Conservation (phyloP, 192 early-diverging fungal species). For the Backusella liffmaniae region DNA sequence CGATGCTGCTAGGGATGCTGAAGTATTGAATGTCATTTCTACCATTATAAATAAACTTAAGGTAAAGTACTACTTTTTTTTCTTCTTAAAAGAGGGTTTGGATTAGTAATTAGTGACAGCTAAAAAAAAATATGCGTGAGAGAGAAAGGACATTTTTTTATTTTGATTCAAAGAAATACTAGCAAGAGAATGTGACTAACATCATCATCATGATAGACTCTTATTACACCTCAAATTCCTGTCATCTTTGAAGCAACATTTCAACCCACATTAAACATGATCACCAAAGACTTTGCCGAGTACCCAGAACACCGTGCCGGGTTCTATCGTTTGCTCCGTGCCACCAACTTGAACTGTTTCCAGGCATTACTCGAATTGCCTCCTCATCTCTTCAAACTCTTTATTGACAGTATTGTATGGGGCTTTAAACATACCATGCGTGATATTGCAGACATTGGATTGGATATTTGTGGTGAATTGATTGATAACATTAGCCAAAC, state of each 20-base stretch:
- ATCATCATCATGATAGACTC: constrained; percentile 37
- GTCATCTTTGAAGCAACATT: constrained; percentile 91
- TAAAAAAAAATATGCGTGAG: background rate
- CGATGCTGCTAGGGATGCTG: constrained; percentile 93
- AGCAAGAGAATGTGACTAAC: too few relatives aligned
- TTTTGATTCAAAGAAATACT: background rate
- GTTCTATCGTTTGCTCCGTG: constrained; percentile 90
- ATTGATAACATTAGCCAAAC: constrained; percentile 79
- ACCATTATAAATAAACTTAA: constrained; percentile 78
- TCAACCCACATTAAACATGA: constrained; percentile 97
- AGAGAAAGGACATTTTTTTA: too few relatives aligned
- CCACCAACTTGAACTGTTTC: constrained; percentile 92
- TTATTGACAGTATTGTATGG: constrained; percentile 97
- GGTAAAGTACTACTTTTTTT: background rate
- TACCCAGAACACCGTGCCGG: constrained; percentile 95
- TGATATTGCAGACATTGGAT: constrained; percentile 91
- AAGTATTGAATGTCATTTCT: constrained; percentile 93
- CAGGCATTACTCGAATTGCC: constrained; percentile 79
- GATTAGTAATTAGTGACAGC: too few relatives aligned
- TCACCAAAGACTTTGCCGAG: constrained; percentile 98
- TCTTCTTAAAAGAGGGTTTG: too few relatives aligned
- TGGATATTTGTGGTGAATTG: constrained; percentile 83
- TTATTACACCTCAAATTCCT: constrained; percentile 83
- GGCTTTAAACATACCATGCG: constrained; percentile 99
- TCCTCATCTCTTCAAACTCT: constrained; percentile 82